Conservation (phyloP, 768 basidiomycete genomes). For the Lactarius vividus region DNA sequence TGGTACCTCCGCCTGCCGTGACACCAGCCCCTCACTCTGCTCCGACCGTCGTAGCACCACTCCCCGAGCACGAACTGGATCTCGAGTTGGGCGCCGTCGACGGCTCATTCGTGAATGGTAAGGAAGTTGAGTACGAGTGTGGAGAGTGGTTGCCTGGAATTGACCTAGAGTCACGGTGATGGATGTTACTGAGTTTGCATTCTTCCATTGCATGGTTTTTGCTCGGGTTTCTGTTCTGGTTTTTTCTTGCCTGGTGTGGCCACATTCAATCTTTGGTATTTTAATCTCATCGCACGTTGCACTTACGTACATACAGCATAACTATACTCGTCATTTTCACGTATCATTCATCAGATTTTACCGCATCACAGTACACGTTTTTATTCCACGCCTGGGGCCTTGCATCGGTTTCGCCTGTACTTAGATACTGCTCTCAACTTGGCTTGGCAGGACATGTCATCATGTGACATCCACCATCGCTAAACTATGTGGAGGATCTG, state of each 20-base stretch:
- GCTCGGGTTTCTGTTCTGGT: slow-evolving; percentile 9
- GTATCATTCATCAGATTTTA: neutral
- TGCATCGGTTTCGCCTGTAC: neutral
- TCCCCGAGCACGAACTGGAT: slow-evolving; percentile 30
- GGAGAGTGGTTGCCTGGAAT: slow-evolving; percentile 28
- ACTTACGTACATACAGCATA: slow-evolving; percentile 14
- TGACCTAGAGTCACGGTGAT: slow-evolving; percentile 14
- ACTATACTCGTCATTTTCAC: slow-evolving; percentile 13
- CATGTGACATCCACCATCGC: neutral
- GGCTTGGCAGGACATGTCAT: neutral
- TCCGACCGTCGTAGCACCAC: slow-evolving; percentile 25
- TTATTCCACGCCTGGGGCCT: neutral
- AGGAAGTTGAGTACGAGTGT: slow-evolving; percentile 18
- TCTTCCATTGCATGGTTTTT: slow-evolving; percentile 9
- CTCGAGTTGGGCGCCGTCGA: slow-evolving; percentile 30
- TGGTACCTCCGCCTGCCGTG: slow-evolving; percentile 25
- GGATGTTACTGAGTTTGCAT: neutral
- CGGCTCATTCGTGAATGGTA: slow-evolving; percentile 3
- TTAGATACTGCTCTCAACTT: neutral
- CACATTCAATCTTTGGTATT: slow-evolving; percentile 10
- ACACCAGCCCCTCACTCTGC: slow-evolving; percentile 20
- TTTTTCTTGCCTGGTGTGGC: slow-evolving; percentile 3
- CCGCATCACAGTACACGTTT: neutral
- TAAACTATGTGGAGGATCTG: neutral
- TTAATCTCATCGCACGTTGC: slow-evolving; percentile 14